phyloP scores from a whole-genome alignment of 225 moss, liverwort and hornwort genomes.

The Marchantia polymorpha region DNA sequence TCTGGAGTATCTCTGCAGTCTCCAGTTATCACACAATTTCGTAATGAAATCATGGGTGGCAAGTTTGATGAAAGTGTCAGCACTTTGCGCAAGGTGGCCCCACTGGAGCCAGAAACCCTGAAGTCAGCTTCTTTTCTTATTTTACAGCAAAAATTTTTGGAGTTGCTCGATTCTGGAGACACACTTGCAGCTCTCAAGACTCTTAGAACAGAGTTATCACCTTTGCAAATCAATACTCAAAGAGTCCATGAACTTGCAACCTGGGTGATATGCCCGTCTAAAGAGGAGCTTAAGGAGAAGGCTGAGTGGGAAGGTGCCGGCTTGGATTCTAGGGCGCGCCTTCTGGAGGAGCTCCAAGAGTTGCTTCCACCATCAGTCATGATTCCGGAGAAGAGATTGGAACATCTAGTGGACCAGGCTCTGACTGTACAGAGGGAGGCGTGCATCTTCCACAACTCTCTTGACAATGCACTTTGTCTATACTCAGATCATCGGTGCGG shows the following conservation, averaged over 20 bases:
- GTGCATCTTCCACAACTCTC: conserved; percentile 90
- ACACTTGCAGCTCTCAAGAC: conserved; percentile 77
- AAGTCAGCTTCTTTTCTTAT: conserved; percentile 88
- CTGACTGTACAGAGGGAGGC: conserved; percentile 93
- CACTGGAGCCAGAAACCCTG: conserved; percentile 64
- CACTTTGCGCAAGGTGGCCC: conserved; percentile 65
- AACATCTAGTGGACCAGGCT: conserved; percentile 92
- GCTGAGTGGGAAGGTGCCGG: conserved; percentile 90
- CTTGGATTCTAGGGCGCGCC: conserved; percentile 67
- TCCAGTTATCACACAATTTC: conserved; percentile 83
- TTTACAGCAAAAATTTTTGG: conserved; percentile 95
- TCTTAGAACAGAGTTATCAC: conserved; percentile 93
- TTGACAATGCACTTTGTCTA: conserved; percentile 87
- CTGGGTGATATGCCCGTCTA: conserved; percentile 84
- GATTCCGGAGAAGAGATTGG: conserved; percentile 96
- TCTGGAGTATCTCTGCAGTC: conserved; percentile 91
- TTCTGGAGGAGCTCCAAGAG: conserved; percentile 86
- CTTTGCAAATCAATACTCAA: conserved; percentile 76
- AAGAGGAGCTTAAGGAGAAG: conserved; percentile 72
- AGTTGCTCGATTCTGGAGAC: conserved; percentile 73
- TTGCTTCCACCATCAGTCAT: conserved; percentile 95
- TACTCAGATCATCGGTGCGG: conserved; percentile 97
- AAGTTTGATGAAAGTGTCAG: conserved; percentile 90
- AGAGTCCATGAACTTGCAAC: conserved; percentile 90
- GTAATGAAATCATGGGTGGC: conserved; percentile 76